Base-by-base conservation (phyloP, 768 basidiomycete genomes). In the Panellus pusillus region DNA sequence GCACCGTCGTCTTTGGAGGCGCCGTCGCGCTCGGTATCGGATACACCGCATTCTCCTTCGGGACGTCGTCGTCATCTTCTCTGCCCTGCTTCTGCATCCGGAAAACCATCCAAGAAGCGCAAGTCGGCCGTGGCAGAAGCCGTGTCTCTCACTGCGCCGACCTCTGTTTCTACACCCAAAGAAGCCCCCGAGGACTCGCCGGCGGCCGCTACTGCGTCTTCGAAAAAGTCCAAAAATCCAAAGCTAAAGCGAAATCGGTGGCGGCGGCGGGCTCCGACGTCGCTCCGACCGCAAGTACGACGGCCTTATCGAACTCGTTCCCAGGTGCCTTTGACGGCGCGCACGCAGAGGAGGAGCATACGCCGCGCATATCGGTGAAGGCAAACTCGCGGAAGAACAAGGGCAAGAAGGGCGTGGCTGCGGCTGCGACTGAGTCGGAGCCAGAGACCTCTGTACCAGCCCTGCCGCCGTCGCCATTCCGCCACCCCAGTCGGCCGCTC, bases 1-100 rank as follows among this genome's bases (percentile, higher is more conserved):
- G 75, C 47, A 72, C 74, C 15, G 64, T 78, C 41, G 74, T 71
- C 4, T 60, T 75, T 18, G 74, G 75, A 6, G 6, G 24, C 24
- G 24, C 24, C 24, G 24, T 24, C 6, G 24, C 24, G 24, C 24
- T 24, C 77, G 78, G 58, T 62, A 61, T 45, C 69, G 69, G 44
- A 35, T 35, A 35, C 32, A 35, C 32, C 14, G 32, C 32, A 3
- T 35, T 35, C 8, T 14, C 11, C 14, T 35, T 35, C 14, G 32
- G 32, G 9, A 35, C 7, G 3, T 3, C 32, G 32, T 11, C 32
- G 24, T 24, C 24, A 6, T 6, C 24, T 24, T 35, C 32, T 14
- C 8, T 7, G 31, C 31, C 31, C 32, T 11, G 32, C 32, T 7
- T 35, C 32, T 2, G 9, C 32, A 55, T 68, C 42, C 54, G 52